A percentile compares a stretch with the other conserved stretches of the same genome.
These are phyloP conservation scores for Myxozyma kluyveri DNA, from an alignment of 805 yeast genomes.

Conservation along the genomic window DNA sequence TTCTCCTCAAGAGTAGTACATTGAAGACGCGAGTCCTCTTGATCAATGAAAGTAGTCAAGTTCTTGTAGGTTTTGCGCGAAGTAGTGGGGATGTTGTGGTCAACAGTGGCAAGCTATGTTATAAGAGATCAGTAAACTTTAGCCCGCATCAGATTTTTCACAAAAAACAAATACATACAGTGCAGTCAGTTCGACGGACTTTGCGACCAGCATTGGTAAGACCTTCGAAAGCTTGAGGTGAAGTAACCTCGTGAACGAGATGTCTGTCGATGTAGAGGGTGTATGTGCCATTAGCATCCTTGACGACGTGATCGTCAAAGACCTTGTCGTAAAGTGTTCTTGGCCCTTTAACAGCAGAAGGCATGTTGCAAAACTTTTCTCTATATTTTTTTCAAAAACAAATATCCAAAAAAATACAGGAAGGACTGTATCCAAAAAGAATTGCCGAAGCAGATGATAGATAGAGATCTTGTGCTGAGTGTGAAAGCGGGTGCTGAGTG, in stretches of 20 bases:
- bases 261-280: slow-evolving; percentile 94
- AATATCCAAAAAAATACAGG: too few species aligned
- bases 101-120: slow-evolving; percentile 33
- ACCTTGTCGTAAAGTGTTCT: slow-evolving; percentile 93
- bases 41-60: slow-evolving; percentile 76
- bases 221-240: slow-evolving; percentile 99
- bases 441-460: too few species aligned
- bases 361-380: too few species aligned
- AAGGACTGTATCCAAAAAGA: too few species aligned
- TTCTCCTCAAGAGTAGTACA: slow-evolving; percentile 89
- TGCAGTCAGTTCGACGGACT: slow-evolving; percentile 67
- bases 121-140: not conserved
- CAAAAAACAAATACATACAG: slow-evolving; percentile 20
- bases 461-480: too few species aligned
- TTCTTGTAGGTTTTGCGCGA: slow-evolving; percentile 75
- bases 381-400: too few species aligned
- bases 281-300: slow-evolving; percentile 79
- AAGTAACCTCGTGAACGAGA: slow-evolving; percentile 96
- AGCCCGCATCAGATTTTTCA: not conserved
- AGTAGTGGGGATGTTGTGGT: slow-evolving; percentile 86
- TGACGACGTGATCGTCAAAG: slow-evolving; percentile 90
- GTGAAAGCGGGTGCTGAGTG: too few species aligned
- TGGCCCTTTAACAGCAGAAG: slow-evolving; percentile 44
- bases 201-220: slow-evolving; percentile 78
- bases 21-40: slow-evolving; percentile 88